Evolutionary conservation across 2,329 filamentous ascomycete genomes (phyloP).

Genomic region (Pseudogymnoascus sp.): DNA sequence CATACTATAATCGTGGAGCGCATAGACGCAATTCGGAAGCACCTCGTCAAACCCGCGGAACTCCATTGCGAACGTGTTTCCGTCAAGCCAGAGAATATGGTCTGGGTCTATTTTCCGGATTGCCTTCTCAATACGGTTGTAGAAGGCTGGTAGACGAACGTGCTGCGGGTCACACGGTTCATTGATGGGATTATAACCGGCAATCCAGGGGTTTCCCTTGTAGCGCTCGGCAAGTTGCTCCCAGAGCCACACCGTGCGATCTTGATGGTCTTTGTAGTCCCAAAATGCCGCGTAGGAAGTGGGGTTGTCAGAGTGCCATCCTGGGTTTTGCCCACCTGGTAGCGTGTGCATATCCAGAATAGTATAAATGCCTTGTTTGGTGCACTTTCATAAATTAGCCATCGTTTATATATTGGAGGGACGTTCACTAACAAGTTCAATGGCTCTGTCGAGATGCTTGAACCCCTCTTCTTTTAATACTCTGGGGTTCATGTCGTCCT

Average conservation of each 20-base stretch:
- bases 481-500: slow-evolving; percentile 40
- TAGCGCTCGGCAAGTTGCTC: slow-evolving; percentile 39
- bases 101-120: slow-evolving; percentile 40
- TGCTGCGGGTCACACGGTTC: slow-evolving; percentile 44
- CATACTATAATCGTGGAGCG: slow-evolving; percentile 37
- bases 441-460: slow-evolving; percentile 40
- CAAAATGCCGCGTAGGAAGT: slow-evolving; percentile 41
- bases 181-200: slow-evolving; percentile 46
- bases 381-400: slow-evolving; percentile 17
- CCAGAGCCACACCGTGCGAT: slow-evolving; percentile 43
- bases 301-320: slow-evolving; percentile 44
- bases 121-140: slow-evolving; percentile 38
- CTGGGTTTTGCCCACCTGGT: slow-evolving; percentile 43
- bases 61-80: slow-evolving; percentile 40
- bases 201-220: slow-evolving; percentile 39
- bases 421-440: slow-evolving; percentile 32
- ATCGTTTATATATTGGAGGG: neutral
- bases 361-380: slow-evolving; percentile 41
- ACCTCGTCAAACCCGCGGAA: slow-evolving; percentile 37
- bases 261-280: slow-evolving; percentile 45
- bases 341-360: slow-evolving; percentile 44
- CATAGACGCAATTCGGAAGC: slow-evolving; percentile 39
- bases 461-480: slow-evolving; percentile 39
- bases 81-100: slow-evolving; percentile 40
- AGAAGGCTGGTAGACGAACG: slow-evolving; percentile 38